Base-by-base conservation (phyloP, 2,329 filamentous ascomycete genomes). In the Aureobasidium melanogenum region DNA sequence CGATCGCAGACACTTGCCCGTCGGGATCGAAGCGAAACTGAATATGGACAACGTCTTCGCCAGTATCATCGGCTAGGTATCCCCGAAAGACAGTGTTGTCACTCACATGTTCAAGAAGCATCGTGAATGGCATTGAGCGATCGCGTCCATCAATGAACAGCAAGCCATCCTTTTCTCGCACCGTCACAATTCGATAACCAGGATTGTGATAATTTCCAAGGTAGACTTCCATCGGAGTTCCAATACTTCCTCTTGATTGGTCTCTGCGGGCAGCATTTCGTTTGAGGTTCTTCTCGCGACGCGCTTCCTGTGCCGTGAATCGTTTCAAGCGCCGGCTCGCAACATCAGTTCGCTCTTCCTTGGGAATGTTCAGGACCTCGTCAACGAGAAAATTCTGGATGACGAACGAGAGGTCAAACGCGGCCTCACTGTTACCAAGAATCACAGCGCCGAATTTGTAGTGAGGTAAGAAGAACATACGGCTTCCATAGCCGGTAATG, bases 361-460 rank as follows among this genome's bases (percentile, higher is more conserved):
- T 9, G 14, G 43, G 43, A 3, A 28, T 4, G 2, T n/a, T 6
- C 15, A 47, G 19, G 4, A 47, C 10, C 12, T 47, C 24, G 24
- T 47, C 43, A 6, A 47, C 24, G 7, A 47, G 22, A 6, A 9
- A 17, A 24, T 17, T 47, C 15, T 47, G 43, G 2, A 47, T 28
- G 3, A 28, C 30, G 15, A 17, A 26, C 2, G 24, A 47, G 1
- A 47, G 43, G 26, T 47, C 15, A 8, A 46, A 46, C 1, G 43
- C 43, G 1, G 24, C 24, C n/a, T 64, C 66, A 14, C 66, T 64
- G 44, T 71, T 72, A 5, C 67, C 69, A 7, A 73, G 46, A 10
- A 73, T 66, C 2, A 71, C 69, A 9, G 60, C 68, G n/a, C 67
- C 71, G 48, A 73, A 68, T 4, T 66, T 64, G 28, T 63, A 61